Base-by-base conservation (phyloP, 2,329 filamentous ascomycete species). In the Purpureocillium lavendulum region DNA sequence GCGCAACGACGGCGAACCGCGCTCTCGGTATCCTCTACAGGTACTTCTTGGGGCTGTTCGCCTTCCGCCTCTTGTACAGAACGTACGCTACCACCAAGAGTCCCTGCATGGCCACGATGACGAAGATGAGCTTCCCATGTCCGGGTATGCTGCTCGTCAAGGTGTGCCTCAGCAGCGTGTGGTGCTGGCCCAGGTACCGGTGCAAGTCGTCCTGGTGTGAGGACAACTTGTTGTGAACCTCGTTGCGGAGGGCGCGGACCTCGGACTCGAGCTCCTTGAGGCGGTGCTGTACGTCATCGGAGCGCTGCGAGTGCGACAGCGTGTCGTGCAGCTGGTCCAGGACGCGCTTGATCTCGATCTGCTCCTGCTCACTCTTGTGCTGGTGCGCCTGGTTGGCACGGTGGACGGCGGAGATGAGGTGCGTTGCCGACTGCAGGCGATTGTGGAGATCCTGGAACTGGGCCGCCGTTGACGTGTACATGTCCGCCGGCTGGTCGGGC, bases 371-470 rank as follows among this genome's bases (percentile, higher is more conserved):
- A 47, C 69, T 64, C 30, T 72, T 59, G 41, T 65, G 64, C 36
- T 70, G 63, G 40, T 75, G 61, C 30, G 67, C 59, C 10, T 71
- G 66, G 31, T 82, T 60, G 40, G 77, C 64, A 32, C 70, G 71
- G 59, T 77, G 79, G 41, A 87, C 67, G 49, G 71, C 73, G 15
- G 71, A 70, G 32, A 87, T 65, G 52, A 84, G 80, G 61, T 87
- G 80, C 59, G 78, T 79, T 42, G 87, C 69, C 49, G 69, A 71
- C 59, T 89, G 87, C 14, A 97, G 67, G 26, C 88, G 84, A 66
- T 84, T 84, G 67, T 94, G 84, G 12, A 97, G 72, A 57, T 96
- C 89, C 28, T 74, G 72, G 56, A 96, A 90, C 60, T 95, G 87
- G 11, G 66, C 64, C 49, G 64, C 64, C 47, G 71, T 72, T 33